Percentiles rank a stretch among this genome's conserved stretches.
Evolutionary conservation across 2,329 filamentous ascomycete genomes (phyloP).

Genomic region (Aspergillus sp.): DNA sequence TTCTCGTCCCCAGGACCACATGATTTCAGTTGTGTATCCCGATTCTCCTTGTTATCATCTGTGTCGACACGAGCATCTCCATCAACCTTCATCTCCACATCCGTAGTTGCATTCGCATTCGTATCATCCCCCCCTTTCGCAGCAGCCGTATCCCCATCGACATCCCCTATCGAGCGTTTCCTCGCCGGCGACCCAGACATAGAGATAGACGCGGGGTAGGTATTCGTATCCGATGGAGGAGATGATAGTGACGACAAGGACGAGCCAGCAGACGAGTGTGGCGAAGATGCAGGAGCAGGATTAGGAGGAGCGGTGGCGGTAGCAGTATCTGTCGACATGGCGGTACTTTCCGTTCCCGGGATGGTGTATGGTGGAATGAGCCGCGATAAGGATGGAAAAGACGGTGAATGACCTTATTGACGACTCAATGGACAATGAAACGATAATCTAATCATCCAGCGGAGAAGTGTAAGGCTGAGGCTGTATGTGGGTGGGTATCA

Average conservation of each 20-base stretch:
- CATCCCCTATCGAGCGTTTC: constrained; percentile 6
- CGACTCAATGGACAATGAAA: neutral
- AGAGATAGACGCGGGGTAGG: neutral
- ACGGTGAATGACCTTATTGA: neutral
- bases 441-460: neutral
- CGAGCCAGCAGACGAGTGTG: neutral
- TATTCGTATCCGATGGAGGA: constrained; percentile 33
- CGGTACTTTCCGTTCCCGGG: neutral
- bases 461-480: no score
- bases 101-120: neutral
- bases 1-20: neutral
- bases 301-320: constrained; percentile 16
- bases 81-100: neutral
- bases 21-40: neutral
- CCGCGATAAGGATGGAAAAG: neutral
- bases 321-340: neutral
- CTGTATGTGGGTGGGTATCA: no score
- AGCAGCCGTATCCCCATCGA: neutral
- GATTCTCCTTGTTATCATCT: constrained; percentile 14
- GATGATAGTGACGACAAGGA: constrained; percentile 14
- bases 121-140: no score
- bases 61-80: neutral
- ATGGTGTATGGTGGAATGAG: no score
- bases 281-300: constrained; percentile 11
- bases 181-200: neutral